These are phyloP conservation scores for Scedosporium dehoogii DNA, from an alignment of 2,329 filamentous ascomycete species.

Conservation along the genomic window DNA sequence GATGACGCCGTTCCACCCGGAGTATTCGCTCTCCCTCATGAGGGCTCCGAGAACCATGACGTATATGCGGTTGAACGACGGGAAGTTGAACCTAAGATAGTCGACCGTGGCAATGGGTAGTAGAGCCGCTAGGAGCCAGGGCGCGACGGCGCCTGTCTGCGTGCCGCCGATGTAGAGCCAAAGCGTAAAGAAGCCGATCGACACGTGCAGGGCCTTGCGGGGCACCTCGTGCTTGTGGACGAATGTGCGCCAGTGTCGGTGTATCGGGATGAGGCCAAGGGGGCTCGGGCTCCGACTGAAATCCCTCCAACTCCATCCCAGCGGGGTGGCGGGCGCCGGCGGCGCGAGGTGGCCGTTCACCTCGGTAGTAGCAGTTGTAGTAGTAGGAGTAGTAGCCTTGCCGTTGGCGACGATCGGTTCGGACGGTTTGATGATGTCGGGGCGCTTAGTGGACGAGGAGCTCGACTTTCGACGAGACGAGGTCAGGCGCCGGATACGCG, in stretches of 20 bases:
- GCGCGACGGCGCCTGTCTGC: conserved; percentile 69
- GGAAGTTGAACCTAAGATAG: conserved; percentile 71
- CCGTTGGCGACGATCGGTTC: conserved; percentile 16
- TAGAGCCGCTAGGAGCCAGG: conserved; percentile 69
- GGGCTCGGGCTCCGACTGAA: conserved; percentile 88
- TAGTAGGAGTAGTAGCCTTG: conserved; percentile 15
- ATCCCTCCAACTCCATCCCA: conserved; percentile 71
- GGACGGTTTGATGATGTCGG: conserved; percentile 13
- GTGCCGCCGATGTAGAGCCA: conserved; percentile 74
- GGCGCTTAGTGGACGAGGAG: conserved; percentile 17
- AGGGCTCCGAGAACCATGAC: conserved; percentile 76
- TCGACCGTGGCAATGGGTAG: conserved; percentile 79
- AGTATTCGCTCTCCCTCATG: conserved; percentile 94
- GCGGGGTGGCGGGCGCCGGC: conserved; percentile 45
- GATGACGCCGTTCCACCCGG: conserved; percentile 92
- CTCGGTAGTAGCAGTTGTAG: conserved; percentile 7
- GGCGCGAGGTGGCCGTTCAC: conserved; percentile 62
- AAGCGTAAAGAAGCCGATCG: conserved; percentile 88
- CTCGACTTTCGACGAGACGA: conserved; percentile 32
- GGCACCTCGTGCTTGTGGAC: conserved; percentile 97
- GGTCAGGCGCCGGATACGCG: conserved; percentile 43
- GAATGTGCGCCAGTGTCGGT: conserved; percentile 81
- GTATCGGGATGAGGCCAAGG: conserved; percentile 88
- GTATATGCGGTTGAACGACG: conserved; percentile 77
- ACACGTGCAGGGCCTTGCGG: conserved; percentile 85